Base-by-base conservation (phyloP, 768 basidiomycete species). In the Tulasnella calospora region DNA sequence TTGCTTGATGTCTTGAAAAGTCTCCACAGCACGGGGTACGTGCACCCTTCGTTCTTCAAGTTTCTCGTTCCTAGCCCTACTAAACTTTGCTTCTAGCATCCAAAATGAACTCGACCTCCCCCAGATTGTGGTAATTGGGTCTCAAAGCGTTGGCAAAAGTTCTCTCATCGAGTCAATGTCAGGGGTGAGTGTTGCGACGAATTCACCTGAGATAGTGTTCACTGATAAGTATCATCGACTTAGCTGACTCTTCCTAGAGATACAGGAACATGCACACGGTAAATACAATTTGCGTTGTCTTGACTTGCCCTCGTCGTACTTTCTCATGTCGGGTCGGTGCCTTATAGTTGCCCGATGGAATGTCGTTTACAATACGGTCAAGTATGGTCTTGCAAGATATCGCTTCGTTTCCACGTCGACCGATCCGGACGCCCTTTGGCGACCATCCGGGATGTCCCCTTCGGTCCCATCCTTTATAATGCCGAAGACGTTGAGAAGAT, bases 151-250 rank as follows among this genome's bases (percentile, higher is more conserved):
- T 0, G 92, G 92, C 0, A 93, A 93, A 81, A 92, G 91, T 0
- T 93, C 92, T 0, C 86, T 93, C 5, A 93, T 94, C 15, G 92
- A 94, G 80, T 88, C 91, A 0, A 92, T 94, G 69, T 92, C 91
- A 0, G 77, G 81, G 1, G 80, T 80, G 67, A 44, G 80, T 36
- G n/a, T 41, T 57, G 12, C 51, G 10, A 23, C 0, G 35, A 21
- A 2, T 21, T 33, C 10, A 17, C 30, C 33, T 15, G 19, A 19
- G n/a, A 13, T 36, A 17, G n/a, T 9, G 9, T 10, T 41, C 57
- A n/a, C 36, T 57, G 1, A 36, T 5, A 38, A 27, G 15, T 27
- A 30, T 35, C 17, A 15, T 55, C 40, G 2, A 33, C n/a, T 51
- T 17, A 92, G 0, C 88, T 93, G n/a, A 91, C 88, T 0, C 84